Base-by-base conservation (phyloP, 2,329 filamentous ascomycete genomes). In the Scedosporium dehoogii region DNA sequence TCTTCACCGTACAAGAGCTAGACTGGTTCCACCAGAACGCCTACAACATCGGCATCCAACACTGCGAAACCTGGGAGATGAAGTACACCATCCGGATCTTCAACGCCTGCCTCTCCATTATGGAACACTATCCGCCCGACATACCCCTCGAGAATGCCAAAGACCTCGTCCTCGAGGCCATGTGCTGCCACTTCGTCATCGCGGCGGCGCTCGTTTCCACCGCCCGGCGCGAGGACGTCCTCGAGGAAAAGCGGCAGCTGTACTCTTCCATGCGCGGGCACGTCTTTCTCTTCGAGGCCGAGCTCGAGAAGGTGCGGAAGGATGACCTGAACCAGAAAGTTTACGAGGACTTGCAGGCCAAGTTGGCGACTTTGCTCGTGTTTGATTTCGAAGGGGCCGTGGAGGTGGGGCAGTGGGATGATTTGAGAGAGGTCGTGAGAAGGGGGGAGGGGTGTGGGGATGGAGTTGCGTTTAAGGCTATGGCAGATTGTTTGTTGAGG, bases 1-100 rank as follows among this genome's bases (percentile, higher is more conserved):
- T 80, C 1, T 91, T 92, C 69, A 83, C 81, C 0, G 63, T 80
- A 0, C 71, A 78, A 3, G 91, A 96, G 68, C 77, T 96, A 3
- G 82, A 92, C 67, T 96, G 91, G 91, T 92, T 96, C 70, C 88
- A 87, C 44, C 87, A 87, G 65, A 93, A 90, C 65, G 82, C 88
- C 1, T 96, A 96, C 76, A 96, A 94, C 66, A 72, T 92, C 6
- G 87, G 86, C 0, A 73, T 93, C 4, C 84, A 85, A 64, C 78
- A 87, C 66, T 78, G 79, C 1, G 76, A 81, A 3, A 66, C 63
- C 0, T 87, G 88, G 79, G 71, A 81, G 25, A 77, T 86, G 1
- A 70, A 72, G 5, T 73, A 79, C 58, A 76, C 87, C 0, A 70
- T 86, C 3, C 77, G 82, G 3, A 78, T 96, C 25, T 73, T 87